Evolutionary conservation across 1,284 basidiomycete genomes (phyloP).

Genomic region (Flammula alnicola): DNA sequence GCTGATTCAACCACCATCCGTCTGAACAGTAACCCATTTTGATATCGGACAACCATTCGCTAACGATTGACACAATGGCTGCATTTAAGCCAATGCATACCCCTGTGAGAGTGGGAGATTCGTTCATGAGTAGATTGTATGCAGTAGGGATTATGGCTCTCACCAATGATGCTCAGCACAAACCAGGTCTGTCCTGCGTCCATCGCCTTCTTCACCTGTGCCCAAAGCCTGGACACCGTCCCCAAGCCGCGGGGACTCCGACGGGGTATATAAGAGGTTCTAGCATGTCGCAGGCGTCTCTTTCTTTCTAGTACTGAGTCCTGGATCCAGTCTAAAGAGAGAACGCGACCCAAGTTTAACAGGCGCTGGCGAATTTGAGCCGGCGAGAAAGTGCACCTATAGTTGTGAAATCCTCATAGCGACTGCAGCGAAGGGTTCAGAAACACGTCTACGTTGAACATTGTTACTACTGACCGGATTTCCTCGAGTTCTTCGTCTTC

Average conservation of each 20-base stretch:
- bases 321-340: conserved; percentile 87
- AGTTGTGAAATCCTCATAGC: conserved; percentile 84
- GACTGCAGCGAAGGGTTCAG: conserved; percentile 45
- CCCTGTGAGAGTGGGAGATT: conserved; percentile 52
- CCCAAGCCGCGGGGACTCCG: conserved; percentile 58
- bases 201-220: conserved; percentile 60
- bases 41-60: conserved; percentile 97
- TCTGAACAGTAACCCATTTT: conserved; percentile 97
- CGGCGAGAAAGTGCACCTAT: conserved; percentile 42
- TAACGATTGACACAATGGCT: conserved; percentile 93
- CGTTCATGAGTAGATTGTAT: not conserved
- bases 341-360: not conserved
- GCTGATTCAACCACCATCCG: conserved; percentile 98
- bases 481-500: conserved; percentile 52
- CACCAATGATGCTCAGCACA: conserved; percentile 85
- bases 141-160: conserved; percentile 31
- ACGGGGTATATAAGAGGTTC: conserved; percentile 50
- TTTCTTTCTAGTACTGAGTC: conserved; percentile 90
- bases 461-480: conserved; percentile 39
- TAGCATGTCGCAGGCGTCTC: conserved; percentile 65
- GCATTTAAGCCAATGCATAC: conserved; percentile 92
- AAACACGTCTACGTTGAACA: not conserved
- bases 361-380: not conserved
- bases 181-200: conserved; percentile 77
- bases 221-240: conserved; percentile 62